Evolutionary conservation across 83 land plant genomes (phyloP).

Genomic region (Diphasiastrum complanatum): DNA sequence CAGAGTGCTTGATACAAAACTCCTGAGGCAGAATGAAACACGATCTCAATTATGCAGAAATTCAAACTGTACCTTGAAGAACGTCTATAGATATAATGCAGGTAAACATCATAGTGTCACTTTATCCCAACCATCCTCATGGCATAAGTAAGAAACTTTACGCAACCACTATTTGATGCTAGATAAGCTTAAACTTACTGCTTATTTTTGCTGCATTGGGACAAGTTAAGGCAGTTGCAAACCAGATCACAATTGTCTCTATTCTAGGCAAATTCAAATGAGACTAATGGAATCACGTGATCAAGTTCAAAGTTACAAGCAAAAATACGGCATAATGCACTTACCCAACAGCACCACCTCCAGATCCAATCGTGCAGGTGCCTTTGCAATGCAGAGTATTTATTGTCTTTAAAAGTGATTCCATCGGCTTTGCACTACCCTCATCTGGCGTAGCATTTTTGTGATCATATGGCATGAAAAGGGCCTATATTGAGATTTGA

Average conservation of each 20-base stretch:
- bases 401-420: constrained; percentile 48
- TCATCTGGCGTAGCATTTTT: constrained; percentile 66
- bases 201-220: too few species aligned
- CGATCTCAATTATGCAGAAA: too few species aligned
- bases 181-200: too few species aligned
- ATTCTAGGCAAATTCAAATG: not conserved
- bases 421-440: constrained; percentile 42
- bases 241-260: not conserved
- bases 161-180: too few species aligned
- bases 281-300: not conserved
- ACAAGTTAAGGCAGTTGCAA: not conserved
- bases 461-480: constrained; percentile 99
- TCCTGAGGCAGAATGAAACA: too few species aligned
- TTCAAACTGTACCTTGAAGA: too few species aligned
- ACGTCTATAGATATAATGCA: too few species aligned
- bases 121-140: too few species aligned
- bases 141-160: too few species aligned
- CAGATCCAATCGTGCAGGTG: constrained; percentile 88
- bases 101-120: too few species aligned
- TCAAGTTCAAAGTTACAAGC: not conserved
- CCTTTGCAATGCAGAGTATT: constrained; percentile 60
- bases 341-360: constrained; percentile 97
- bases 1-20: too few species aligned
- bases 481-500: constrained; percentile 50
- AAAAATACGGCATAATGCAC: constrained; percentile 17